Conservation (phyloP, 2,329 filamentous ascomycete species). For the Juglanconis oblonga region DNA sequence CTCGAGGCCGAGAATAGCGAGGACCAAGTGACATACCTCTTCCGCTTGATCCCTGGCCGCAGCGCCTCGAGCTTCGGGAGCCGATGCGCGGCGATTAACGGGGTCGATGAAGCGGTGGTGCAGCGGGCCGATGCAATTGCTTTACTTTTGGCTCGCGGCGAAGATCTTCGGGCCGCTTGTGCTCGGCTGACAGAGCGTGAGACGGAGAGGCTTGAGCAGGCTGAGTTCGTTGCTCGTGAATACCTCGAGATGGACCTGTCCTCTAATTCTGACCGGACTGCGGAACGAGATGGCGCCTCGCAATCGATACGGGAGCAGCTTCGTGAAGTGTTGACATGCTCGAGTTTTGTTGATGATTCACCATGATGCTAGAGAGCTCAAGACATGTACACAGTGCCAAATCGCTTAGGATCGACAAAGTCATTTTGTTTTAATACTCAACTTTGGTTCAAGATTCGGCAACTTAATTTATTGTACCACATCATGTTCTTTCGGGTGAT, state of each 20-base stretch:
- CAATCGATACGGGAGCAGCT: neutral
- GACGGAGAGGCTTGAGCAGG: slow-evolving; percentile 61
- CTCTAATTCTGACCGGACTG: neutral
- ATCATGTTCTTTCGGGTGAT: too few species aligned
- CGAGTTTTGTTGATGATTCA: neutral
- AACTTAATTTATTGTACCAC: too few species aligned
- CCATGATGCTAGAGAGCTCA: neutral
- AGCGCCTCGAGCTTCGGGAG: slow-evolving; percentile 82
- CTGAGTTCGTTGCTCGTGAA: slow-evolving; percentile 57
- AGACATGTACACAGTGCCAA: too few species aligned
- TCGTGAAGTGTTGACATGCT: neutral
- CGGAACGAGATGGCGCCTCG: neutral
- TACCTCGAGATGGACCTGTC: slow-evolving; percentile 47
- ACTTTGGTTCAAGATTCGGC: too few species aligned
- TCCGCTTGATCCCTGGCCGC: slow-evolving; percentile 64
- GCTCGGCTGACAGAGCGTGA: slow-evolving; percentile 64
- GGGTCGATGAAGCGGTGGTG: slow-evolving; percentile 70
- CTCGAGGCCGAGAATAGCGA: slow-evolving; percentile 45
- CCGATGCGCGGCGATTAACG: slow-evolving; percentile 82
- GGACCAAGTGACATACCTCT: slow-evolving; percentile 71
- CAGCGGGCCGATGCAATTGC: slow-evolving; percentile 73
- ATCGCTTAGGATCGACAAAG: too few species aligned
- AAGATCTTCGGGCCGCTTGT: slow-evolving; percentile 73
- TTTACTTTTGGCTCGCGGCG: slow-evolving; percentile 64
- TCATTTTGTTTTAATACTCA: too few species aligned